A percentile compares a stretch with the other conserved stretches of the same genome.
Evolutionary conservation across 2,329 filamentous ascomycete species (phyloP).

Genomic region (Paracamarosporium sp.): DNA sequence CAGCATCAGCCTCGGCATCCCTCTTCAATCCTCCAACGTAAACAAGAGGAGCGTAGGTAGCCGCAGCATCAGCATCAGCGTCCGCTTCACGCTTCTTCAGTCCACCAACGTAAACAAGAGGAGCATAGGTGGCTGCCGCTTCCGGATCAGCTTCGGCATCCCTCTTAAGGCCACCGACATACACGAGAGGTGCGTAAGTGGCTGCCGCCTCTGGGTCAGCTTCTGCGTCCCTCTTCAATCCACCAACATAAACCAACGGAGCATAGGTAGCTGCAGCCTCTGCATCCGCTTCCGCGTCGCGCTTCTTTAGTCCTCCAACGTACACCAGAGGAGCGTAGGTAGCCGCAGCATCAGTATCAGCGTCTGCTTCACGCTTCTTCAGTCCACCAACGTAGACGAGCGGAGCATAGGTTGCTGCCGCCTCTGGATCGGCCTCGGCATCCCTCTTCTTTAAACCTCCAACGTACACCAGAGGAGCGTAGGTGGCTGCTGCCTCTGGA

Average conservation of each 20-base stretch:
- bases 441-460: constrained; percentile 1
- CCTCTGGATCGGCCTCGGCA: background rate
- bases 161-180: background rate
- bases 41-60: background rate
- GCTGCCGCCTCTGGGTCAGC: background rate
- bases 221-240: background rate
- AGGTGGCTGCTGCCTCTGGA: background rate
- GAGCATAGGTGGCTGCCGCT: background rate
- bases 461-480: background rate
- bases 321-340: background rate
- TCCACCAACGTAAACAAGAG: background rate
- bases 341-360: background rate
- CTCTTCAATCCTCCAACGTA: background rate
- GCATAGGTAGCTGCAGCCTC: background rate
- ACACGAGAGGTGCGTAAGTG: background rate
- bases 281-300: background rate
- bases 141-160: background rate
- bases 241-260: background rate
- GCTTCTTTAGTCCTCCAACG: background rate
- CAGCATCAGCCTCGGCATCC: background rate
- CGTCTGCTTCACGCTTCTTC: background rate
- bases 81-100: background rate
- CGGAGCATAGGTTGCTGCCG: background rate
- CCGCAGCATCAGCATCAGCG: background rate
- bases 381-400: background rate